Conservation (phyloP, 257 asterid species). For the Petrea volubilis region DNA sequence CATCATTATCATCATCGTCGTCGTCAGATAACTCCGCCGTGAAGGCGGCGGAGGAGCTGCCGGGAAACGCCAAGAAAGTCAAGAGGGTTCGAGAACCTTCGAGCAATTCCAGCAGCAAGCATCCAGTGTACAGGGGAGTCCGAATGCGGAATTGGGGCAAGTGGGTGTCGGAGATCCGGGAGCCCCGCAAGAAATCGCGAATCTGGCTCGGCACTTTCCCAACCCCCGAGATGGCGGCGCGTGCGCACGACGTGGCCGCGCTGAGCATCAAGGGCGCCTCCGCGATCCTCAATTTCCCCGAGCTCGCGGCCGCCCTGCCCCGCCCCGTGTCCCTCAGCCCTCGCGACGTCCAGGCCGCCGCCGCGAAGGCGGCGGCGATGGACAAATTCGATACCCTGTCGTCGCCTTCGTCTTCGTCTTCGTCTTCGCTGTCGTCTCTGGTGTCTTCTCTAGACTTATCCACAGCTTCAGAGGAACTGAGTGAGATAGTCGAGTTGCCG, state of each 20-base stretch:
- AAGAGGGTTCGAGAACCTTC: constrained; percentile 49
- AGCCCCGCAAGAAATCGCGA: constrained; percentile 82
- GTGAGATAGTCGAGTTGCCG: constrained; percentile 78
- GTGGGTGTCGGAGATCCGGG: constrained; percentile 90
- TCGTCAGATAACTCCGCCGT: background rate
- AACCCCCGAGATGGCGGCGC: constrained; percentile 88
- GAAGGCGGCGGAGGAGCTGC: background rate
- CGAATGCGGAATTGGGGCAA: constrained; percentile 93
- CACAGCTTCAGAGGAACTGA: constrained; percentile 50
- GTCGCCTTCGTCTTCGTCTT: constrained; percentile 13
- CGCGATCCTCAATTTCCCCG: constrained; percentile 73
- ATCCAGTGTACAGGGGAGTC: constrained; percentile 75
- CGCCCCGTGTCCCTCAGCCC: constrained; percentile 69
- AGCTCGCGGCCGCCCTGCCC: constrained; percentile 53
- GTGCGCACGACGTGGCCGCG: constrained; percentile 94
- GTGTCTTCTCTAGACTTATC: constrained; percentile 44
- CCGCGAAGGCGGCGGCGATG: constrained; percentile 90
- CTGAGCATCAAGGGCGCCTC: constrained; percentile 71
- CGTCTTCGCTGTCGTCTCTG: constrained; percentile 30
- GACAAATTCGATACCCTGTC: constrained; percentile 34
- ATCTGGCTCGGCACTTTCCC: constrained; percentile 88
- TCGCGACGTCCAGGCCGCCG: constrained; percentile 82
- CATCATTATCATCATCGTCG: background rate
- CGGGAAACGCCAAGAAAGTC: constrained; percentile 28
- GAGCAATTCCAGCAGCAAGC: constrained; percentile 39